Evolutionary conservation across 768 basidiomycete species (phyloP).

Genomic region (Boletus sp.): DNA sequence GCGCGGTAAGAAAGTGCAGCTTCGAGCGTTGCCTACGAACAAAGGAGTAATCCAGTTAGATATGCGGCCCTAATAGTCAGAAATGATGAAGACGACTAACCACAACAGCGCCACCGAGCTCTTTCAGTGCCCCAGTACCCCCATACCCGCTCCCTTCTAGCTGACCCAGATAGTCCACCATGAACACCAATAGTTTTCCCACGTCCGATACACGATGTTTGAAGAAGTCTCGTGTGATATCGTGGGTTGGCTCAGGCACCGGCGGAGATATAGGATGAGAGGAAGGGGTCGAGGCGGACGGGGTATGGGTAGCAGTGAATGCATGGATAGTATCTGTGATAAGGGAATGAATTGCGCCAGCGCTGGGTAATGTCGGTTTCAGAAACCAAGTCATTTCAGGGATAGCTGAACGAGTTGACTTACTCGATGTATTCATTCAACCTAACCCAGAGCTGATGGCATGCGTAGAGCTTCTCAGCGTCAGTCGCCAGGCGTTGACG

Average conservation of each 20-base stretch:
- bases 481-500: slow-evolving; percentile 75
- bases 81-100: slow-evolving; percentile 41
- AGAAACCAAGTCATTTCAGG: neutral
- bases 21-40: slow-evolving; percentile 60
- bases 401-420: slow-evolving; percentile 19
- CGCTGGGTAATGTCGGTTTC: slow-evolving; percentile 34
- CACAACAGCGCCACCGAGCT: slow-evolving; percentile 49
- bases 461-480: slow-evolving; percentile 84
- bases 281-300: slow-evolving; percentile 13
- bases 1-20: slow-evolving; percentile 75
- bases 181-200: slow-evolving; percentile 63
- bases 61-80: neutral
- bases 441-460: slow-evolving; percentile 76
- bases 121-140: slow-evolving; percentile 30
- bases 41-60: neutral
- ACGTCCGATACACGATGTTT: slow-evolving; percentile 63
- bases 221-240: slow-evolving; percentile 85
- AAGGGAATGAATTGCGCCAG: slow-evolving; percentile 56
- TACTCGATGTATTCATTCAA: slow-evolving; percentile 69
- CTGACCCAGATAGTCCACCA: slow-evolving; percentile 36
- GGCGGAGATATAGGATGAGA: slow-evolving; percentile 21
- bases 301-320: slow-evolving; percentile 52
- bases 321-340: slow-evolving; percentile 68
- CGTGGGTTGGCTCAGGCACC: slow-evolving; percentile 51
- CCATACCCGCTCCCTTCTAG: slow-evolving; percentile 26